Conservation (phyloP, 225 moss, liverwort and hornwort species). For the Pleurozium schreberi region DNA sequence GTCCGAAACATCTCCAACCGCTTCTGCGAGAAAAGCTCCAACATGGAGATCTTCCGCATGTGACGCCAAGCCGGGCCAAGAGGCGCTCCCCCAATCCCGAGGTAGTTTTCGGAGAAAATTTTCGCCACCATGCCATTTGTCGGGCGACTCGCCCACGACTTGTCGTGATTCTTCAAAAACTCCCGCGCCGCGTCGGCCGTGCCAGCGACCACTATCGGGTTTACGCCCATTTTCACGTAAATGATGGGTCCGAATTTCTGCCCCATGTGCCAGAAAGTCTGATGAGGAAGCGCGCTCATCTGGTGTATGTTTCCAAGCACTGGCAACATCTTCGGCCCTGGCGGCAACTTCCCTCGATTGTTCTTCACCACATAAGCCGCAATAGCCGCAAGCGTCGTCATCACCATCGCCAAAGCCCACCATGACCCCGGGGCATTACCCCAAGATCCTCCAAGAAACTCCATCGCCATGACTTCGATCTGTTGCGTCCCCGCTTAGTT, state of each 20-base stretch:
- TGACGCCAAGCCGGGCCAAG: constrained; percentile 31
- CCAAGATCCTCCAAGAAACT: neutral
- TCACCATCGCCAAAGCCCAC: neutral
- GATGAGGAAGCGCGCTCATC: neutral
- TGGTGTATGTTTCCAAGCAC: constrained; percentile 31
- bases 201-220: constrained; percentile 10
- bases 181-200: constrained; percentile 29
- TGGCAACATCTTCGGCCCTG: constrained; percentile 22
- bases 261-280: neutral
- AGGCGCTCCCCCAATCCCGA: constrained; percentile 11
- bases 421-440: neutral
- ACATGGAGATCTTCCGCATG: constrained; percentile 28
- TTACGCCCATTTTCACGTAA: constrained; percentile 9
- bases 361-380: neutral
- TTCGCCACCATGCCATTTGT: neutral
- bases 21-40: constrained; percentile 40
- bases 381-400: neutral
- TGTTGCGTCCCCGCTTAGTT: too few species aligned
- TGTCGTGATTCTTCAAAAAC: constrained; percentile 38
- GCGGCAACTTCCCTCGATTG: constrained; percentile 6
- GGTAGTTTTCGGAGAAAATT: constrained; percentile 1
- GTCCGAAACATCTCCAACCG: constrained; percentile 3
- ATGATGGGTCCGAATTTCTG: constrained; percentile 18
- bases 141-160: constrained; percentile 23
- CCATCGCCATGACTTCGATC: neutral